Percentiles rank a stretch among this genome's conserved stretches.
phyloP scores from a whole-genome alignment of 2,329 filamentous ascomycete species.

The Metarhizium brunneum region DNA sequence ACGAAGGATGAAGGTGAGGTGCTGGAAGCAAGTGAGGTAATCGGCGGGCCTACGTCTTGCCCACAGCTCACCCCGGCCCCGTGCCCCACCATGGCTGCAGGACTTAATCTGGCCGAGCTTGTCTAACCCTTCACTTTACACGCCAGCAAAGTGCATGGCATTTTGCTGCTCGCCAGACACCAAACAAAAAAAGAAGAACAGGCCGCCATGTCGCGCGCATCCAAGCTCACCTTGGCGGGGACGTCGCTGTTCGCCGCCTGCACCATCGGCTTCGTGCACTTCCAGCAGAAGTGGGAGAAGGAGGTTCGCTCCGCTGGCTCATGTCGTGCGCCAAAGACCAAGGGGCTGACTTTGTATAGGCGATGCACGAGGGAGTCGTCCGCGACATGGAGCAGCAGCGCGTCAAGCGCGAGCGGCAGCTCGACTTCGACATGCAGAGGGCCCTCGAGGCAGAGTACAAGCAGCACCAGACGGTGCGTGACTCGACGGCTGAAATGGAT shows the following conservation, averaged over 20 bases:
- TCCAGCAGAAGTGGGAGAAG: slow-evolving; percentile 76
- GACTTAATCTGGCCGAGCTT: too few species aligned
- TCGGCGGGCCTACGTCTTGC: too few species aligned
- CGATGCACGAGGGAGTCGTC: slow-evolving; percentile 91
- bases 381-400: slow-evolving; percentile 92
- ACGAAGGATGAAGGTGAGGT: too few species aligned
- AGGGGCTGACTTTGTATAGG: slow-evolving; percentile 36
- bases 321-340: not conserved
- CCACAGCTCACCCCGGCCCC: too few species aligned
- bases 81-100: too few species aligned
- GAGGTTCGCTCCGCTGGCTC: slow-evolving; percentile 41
- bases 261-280: slow-evolving; percentile 82
- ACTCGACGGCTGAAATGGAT: slow-evolving; percentile 19
- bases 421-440: slow-evolving; percentile 89
- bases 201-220: slow-evolving; percentile 70
- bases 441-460: slow-evolving; percentile 81
- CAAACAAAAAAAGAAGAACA: too few species aligned
- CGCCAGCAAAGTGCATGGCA: too few species aligned
- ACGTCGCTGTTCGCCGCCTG: slow-evolving; percentile 68
- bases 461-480: slow-evolving; percentile 71
- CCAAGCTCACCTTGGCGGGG: slow-evolving; percentile 72
- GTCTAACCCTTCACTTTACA: too few species aligned
- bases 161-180: too few species aligned
- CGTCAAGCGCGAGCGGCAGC: slow-evolving; percentile 79
- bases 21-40: too few species aligned